Base-by-base conservation (phyloP, 2,329 filamentous ascomycete species). In the Alternaria infectoria region DNA sequence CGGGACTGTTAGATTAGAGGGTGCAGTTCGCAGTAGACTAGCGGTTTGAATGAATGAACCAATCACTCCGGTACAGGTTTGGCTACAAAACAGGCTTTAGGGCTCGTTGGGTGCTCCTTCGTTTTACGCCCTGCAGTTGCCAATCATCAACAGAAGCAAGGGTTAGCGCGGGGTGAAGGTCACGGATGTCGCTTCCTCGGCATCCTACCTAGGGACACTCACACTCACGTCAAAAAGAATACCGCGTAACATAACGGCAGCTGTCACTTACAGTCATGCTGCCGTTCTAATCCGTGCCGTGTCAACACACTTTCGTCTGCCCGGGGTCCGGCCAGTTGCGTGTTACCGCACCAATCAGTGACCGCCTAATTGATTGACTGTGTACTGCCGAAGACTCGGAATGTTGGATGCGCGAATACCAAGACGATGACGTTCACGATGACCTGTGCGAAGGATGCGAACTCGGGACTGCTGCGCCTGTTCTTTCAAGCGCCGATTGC, bases 241-340 rank as follows among this genome's bases (percentile, higher is more conserved):
- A 8, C 0, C 0, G 30, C 4, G 6, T 32, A 32, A 4, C 30
- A 1, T 32, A 6, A 32, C 15, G 2, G 0, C 6, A 32, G 30
- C 13, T 32, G 13, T 7, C 13, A 32, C 4, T 13, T 30, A 5
- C 11, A 30, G 3, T 30, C 2, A 30, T 30, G 28, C 12, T 30
- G 12, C 30, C 6, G 2, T 7, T 7, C 7, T 32, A 2, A 32
- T 13, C 30, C 30, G 0, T 13, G 2, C 28, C 13, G 30, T 32
- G 30, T 32, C 13, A 32, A 32, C 30, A 15, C 3, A 32, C 3
- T 8, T n/a, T 36, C 7, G 32, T n/a, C 7, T 0, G 6, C 32
- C 32, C 2, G 32, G 15, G 32, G 32, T 2, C 32, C 5, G 0
- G 15, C 32, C 32, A 36, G 3, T 2, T 7, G 0, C 32, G 15